Evolutionary conservation across 164 flowering plant species (phyloP), one percentile per base, ranked within the genome.

Genomic region (Sedum album): DNA sequence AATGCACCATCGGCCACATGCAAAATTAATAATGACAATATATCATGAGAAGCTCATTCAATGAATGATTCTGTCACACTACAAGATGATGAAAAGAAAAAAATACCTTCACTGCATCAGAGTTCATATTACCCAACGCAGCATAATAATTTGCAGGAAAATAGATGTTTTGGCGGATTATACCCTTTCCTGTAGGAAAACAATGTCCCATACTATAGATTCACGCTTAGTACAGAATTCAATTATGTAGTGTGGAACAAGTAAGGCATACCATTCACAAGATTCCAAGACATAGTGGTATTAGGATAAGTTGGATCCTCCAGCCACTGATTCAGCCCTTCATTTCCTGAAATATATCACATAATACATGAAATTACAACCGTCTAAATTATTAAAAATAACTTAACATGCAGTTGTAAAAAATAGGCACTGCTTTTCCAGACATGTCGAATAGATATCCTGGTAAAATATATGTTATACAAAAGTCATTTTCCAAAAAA

Each of bases 271-370:
- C 87, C 87, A 65, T 74, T 65, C 66, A 83, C 71, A n/a, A 78
- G 31, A 36, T 80, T 79, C 87, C 87, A 83, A 31, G 83, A 82
- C 30, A 82, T 67, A 23, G 85, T 80, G n/a, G 75, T 75, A 65
- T 81, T 82, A 26, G 87, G 83, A 73, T 78, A 79, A 53, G 80
- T 68, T 28, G 86, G 86, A 49, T 81, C 75, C 66, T 79, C 73
- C n/a, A 83, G 73, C 86, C 86, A 83, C 51, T 72, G 73, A 31
- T 70, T 35, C 65, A 83, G 74, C 57, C 78, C 80, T 63, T 79
- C 86, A 69, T 26, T 69, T 41, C 86, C 86, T 83, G 81, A 71
- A 79, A 81, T 66, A 79, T 70, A 38, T 48, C 60, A 62, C 57
- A 21, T 10, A 1, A 70, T 3, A 60, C 9, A 49, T 42, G 13